Evolutionary conservation across 305 asterid genomes (phyloP), one percentile per base, ranked within the genome.

Genomic region (Salvia sclarea): DNA sequence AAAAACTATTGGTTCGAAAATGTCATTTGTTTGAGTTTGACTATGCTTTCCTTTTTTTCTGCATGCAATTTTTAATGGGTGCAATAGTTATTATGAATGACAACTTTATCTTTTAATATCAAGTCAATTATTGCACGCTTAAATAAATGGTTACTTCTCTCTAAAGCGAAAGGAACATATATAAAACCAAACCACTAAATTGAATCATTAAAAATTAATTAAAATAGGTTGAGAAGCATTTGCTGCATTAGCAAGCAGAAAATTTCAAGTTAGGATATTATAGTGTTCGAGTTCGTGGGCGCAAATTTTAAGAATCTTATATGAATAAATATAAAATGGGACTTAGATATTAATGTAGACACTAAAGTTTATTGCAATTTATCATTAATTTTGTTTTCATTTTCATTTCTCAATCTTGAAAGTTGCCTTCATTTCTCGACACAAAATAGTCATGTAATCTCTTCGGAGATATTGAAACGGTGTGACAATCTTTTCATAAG

Each of bases 11-110:
- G 41, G 11, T 55, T 56, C 44, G 38, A 56, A 54, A 62, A 61
- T 61, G 66, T 53, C 66, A 61, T 68, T 68, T 60, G 70, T 43
- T 74, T 68, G 71, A 75, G 70, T 43, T 74, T 68, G 71, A 75
- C 68, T 37, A 44, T 37, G 35, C 68, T 37, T 37, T 8, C 43
- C 41, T 20, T 37, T 43, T 61, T 10, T 48, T 49, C 53, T 50
- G n/a, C 25, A 28, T 33, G 17, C 69, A 52, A 70, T 61, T 71
- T 16, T 67, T 55, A 55, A 57, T 68, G 48, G 9, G 17, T 70
- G 72, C 53, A 66, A 63, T 67, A 67, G 58, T 13, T 24, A 53
- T 45, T 64, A 53, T 48, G 30, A 45, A 12, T 66, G 30, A 10
- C 74, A 61, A 28, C 69, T 67, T 68, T 61, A 40, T 28, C 20